Evolutionary conservation across 2,329 filamentous ascomycete species (phyloP), one percentile per base, ranked within the genome.

Genomic region (Penicillium thymicola): DNA sequence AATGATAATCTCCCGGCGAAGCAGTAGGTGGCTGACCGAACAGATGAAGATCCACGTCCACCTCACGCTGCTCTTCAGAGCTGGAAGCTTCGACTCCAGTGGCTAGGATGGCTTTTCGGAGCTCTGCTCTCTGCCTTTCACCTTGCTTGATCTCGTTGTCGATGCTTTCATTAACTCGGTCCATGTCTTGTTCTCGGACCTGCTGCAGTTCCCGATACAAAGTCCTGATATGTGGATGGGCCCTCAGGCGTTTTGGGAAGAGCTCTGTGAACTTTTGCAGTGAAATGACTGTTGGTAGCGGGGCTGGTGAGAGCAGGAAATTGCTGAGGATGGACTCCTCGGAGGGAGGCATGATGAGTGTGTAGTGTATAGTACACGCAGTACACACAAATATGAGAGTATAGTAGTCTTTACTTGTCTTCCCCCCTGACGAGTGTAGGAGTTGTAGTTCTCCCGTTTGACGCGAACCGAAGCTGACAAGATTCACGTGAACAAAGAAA

Each of bases 141-240:
- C 72, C 72, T 58, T 67, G 65, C 44, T 65, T 66, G 50, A 71
- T 61, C 62, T 78, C 75, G 47, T 63, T 66, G 53, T 75, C 69
- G 55, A 77, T 77, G 59, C 75, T 89, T 72, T 67, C 76, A 51
- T 85, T 80, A 14, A 95, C 86, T 4, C 78, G 72, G 65, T 93
- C 89, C 52, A 91, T 81, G 11, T 88, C 78, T 46, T 82, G 80
- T 59, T 87, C 85, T 53, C 91, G 85, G 69, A 92, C 84, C 57
- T 86, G 82, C 67, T 94, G 89, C 3, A 96, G 81, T 70, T 94
- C 89, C 46, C 89, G 85, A 70, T 95, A 96, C 5, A 96, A 79
- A 0, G 81, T 78, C 55, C 85, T 84, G 46, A 93, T 81, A 54
- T 88, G 85, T 0, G 88, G 83, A 45, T 86, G 87, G 25, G 81